Base-by-base conservation (phyloP, 495 filamentous ascomycete genomes). In the Penicillium ochrochloron region DNA sequence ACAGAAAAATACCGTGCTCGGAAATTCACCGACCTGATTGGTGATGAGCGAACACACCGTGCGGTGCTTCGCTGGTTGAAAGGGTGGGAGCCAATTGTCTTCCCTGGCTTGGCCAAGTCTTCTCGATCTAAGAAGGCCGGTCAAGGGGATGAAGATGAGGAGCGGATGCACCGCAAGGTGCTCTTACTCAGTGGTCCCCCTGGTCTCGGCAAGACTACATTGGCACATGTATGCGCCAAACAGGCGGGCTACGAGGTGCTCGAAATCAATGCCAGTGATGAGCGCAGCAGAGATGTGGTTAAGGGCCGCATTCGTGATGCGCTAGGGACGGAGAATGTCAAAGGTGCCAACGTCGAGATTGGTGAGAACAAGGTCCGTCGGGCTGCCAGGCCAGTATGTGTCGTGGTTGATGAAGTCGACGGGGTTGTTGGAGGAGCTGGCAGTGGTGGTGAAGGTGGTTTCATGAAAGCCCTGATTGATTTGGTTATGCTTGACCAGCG, bases 211-310 rank as follows among this genome's bases (percentile, higher is more conserved):
- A 99, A 99, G 80, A 99, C 95, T 0, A 99, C 95, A 0, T 75
- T 99, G 34, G 96, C 95, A 2, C 95, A 99, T 77, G 95, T 99
- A 9, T 97, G 95, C 73, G 95, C 95, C 0, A 88, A 83, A 67
- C 95, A 99, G 71, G 94, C 95, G 15, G 95, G 95, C 19, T 99
- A 97, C 71, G 94, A 97, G 68, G 90, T 96, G 5, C 84, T 97
- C 63, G 95, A 99, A 76, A 96, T 88, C 78, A 99, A 99, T 69
- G 95, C 95, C 9, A 97, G 93, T 71, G 95, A 99, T 74, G 90
- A 92, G 15, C 86, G 95, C 68, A 97, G 93, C 81, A 97, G 93
- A 74, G 97, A 97, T 75, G 92, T 98, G 17, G 96, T 99, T 35
- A 93, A 91, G 72, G 93, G 91, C 9, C 84, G 93, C 37, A 97